Evolutionary conservation across 1,139 yeast genomes (phyloP).

Genomic region (Scheffersomyces titani): DNA sequence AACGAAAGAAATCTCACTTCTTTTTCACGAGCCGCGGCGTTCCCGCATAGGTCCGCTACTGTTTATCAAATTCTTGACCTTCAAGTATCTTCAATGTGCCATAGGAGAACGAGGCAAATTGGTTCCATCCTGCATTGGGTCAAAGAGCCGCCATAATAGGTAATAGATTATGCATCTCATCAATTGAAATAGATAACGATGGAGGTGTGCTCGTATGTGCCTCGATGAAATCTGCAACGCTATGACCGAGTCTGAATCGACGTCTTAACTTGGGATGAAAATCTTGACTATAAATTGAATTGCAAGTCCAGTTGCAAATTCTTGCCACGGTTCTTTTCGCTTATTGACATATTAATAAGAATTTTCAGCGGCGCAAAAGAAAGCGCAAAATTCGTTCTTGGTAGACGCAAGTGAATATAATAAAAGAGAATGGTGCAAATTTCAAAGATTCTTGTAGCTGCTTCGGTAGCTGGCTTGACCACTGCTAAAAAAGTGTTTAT

Average conservation of each 20-base stretch:
- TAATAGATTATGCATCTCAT: neutral
- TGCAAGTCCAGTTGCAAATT: neutral
- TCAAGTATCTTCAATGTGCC: neutral
- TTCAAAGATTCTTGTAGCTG: neutral
- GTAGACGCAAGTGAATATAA: neutral
- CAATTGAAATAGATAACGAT: neutral
- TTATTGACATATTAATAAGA: neutral
- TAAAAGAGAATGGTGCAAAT: neutral
- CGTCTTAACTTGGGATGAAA: no score
- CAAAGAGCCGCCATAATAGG: neutral
- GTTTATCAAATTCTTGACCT: neutral
- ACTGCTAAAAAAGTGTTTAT: constrained; percentile 30
- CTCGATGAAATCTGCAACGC: neutral
- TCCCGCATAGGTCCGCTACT: neutral
- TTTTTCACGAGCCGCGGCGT: neutral
- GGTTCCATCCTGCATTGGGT: neutral
- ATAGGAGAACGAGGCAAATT: neutral
- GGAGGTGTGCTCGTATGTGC: neutral
- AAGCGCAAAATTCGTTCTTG: neutral
- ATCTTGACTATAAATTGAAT: neutral
- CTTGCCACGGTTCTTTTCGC: neutral
- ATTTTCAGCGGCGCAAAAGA: neutral
- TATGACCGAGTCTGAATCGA: neutral
- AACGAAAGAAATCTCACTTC: neutral
- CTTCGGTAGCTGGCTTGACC: neutral